These are phyloP conservation scores for Lasiodiplodia citricola DNA, from an alignment of 2,329 filamentous ascomycete species.

Conservation along the genomic window DNA sequence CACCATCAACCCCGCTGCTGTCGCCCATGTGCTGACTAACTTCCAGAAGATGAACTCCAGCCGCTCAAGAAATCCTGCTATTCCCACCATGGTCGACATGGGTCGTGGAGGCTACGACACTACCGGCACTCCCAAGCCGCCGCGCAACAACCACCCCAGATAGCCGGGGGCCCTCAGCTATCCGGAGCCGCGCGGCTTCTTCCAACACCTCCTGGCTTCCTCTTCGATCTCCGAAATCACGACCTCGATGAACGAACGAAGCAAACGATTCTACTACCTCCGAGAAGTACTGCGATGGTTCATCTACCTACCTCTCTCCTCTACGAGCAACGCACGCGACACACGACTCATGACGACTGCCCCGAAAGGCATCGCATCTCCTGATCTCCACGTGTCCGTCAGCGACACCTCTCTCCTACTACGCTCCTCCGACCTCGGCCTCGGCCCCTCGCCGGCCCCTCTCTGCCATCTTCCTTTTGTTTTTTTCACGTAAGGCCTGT, in stretches of 20 bases:
- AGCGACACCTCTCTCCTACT: background rate
- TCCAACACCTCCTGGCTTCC: background rate
- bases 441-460: background rate
- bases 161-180: background rate
- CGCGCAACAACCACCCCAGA: slow-evolving; percentile 37
- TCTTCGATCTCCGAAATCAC: too few relatives aligned
- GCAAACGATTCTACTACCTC: slow-evolving; percentile 3
- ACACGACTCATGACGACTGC: background rate
- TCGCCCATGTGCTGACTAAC: background rate
- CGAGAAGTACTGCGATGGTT: background rate
- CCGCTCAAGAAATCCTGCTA: slow-evolving; percentile 12
- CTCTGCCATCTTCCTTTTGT: slow-evolving; percentile 4
- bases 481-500: slow-evolving; percentile 13
- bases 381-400: background rate
- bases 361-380: background rate
- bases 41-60: slow-evolving; percentile 3
- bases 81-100: slow-evolving; percentile 45
- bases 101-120: slow-evolving; percentile 57
- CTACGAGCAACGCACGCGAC: background rate
- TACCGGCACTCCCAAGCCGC: slow-evolving; percentile 53
- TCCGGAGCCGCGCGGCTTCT: background rate
- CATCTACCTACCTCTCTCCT: background rate
- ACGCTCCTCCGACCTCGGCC: background rate
- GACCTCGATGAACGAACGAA: background rate
- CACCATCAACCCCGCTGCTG: background rate